Evolutionary conservation across 2,329 filamentous ascomycete genomes (phyloP).

Genomic region (Beauveria sp.): DNA sequence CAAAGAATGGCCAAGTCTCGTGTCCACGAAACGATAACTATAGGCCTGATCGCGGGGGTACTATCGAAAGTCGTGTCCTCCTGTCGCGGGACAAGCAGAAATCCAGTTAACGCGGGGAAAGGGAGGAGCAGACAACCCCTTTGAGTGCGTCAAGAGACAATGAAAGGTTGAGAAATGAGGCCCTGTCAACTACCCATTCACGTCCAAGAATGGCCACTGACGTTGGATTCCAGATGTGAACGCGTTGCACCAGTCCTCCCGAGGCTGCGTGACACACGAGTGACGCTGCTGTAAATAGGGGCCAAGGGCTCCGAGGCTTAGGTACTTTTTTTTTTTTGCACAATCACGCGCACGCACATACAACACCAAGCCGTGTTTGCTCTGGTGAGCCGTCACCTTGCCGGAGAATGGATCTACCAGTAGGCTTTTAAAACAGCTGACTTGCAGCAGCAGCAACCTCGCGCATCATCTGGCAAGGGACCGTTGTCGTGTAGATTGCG

Average conservation of each 20-base stretch:
- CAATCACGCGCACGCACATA: constrained; percentile 3
- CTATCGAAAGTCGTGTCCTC: background rate
- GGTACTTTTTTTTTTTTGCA: background rate
- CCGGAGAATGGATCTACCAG: background rate
- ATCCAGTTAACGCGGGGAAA: background rate
- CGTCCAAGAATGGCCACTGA: background rate
- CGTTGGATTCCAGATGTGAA: background rate
- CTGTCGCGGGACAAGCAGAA: background rate
- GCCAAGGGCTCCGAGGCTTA: background rate
- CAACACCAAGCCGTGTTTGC: background rate
- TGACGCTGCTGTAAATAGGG: background rate
- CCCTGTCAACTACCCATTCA: background rate
- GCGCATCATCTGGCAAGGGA: constrained; percentile 2
- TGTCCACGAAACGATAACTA: background rate
- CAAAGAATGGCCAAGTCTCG: background rate
- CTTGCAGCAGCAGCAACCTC: constrained; percentile 3
- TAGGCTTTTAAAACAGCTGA: background rate
- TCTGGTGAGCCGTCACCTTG: constrained; percentile 1
- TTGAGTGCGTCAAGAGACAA: background rate
- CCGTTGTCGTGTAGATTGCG: background rate
- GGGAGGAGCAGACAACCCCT: background rate
- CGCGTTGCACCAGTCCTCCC: background rate
- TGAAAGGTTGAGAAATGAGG: background rate
- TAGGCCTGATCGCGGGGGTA: background rate
- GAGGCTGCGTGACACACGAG: background rate